Evolutionary conservation across 2,329 filamentous ascomycete species (phyloP).

Genomic region (Colletotrichum sansevieriae): DNA sequence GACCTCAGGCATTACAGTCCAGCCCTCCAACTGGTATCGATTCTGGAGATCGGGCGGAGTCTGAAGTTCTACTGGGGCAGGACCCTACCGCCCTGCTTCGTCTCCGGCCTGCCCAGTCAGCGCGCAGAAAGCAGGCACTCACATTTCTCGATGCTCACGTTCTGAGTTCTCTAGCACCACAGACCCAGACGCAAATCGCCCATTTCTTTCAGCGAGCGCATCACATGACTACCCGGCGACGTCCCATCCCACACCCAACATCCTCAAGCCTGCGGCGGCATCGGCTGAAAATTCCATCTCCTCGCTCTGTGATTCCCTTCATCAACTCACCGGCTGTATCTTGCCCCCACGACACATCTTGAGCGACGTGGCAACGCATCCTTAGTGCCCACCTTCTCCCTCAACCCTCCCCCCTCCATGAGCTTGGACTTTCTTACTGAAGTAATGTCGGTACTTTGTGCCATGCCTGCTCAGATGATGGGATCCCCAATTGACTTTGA

Average conservation of each 20-base stretch:
- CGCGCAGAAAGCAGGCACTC: slow-evolving; percentile 13
- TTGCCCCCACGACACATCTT: slow-evolving; percentile 19
- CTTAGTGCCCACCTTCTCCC: slow-evolving; percentile 20
- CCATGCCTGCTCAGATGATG: slow-evolving; percentile 6
- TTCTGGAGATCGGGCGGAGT: slow-evolving; percentile 29
- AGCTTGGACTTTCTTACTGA: background rate
- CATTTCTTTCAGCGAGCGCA: slow-evolving; percentile 9
- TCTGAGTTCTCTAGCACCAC: background rate
- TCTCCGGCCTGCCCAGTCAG: background rate
- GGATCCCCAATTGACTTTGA: slow-evolving; percentile 11
- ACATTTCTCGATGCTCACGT: slow-evolving; percentile 18
- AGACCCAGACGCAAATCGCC: slow-evolving; percentile 11
- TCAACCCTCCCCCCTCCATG: background rate
- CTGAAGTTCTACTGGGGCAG: slow-evolving; percentile 3
- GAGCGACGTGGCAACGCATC: slow-evolving; percentile 40
- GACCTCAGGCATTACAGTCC: background rate
- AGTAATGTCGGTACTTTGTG: background rate
- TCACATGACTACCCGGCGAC: slow-evolving; percentile 42
- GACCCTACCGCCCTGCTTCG: slow-evolving; percentile 6
- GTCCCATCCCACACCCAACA: slow-evolving; percentile 27
- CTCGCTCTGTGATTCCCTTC: background rate
- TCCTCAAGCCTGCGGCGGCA: slow-evolving; percentile 14
- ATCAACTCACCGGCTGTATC: slow-evolving; percentile 6
- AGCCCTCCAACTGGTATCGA: slow-evolving; percentile 24
- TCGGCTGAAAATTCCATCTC: background rate